Percentiles rank a stretch among this genome's conserved stretches.
Evolutionary conservation across 2,329 filamentous ascomycete genomes (phyloP).

Genomic region (Calonectria montana): DNA sequence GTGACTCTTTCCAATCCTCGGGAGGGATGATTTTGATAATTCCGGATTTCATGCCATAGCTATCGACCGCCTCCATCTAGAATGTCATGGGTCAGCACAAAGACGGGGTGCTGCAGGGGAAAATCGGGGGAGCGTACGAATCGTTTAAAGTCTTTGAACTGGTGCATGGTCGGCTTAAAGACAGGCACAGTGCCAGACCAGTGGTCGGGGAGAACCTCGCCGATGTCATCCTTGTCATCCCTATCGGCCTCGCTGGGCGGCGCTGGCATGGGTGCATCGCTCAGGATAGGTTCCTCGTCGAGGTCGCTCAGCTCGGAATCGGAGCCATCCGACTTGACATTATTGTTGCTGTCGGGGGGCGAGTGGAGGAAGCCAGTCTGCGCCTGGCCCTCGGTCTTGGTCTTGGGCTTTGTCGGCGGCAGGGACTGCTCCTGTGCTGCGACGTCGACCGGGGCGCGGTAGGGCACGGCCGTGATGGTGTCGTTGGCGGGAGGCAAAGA

Average conservation of each 20-base stretch:
- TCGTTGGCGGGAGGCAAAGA: conserved; percentile 44
- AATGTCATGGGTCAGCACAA: conserved; percentile 42
- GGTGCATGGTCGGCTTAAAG: conserved; percentile 94
- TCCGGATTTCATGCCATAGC: conserved; percentile 96
- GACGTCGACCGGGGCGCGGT: conserved; percentile 46
- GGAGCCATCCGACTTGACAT: conserved; percentile 68
- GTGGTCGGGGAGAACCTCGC: conserved; percentile 85
- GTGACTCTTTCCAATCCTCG: conserved; percentile 87
- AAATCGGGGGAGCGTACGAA: conserved; percentile 70
- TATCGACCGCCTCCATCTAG: conserved; percentile 84
- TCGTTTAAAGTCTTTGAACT: conserved; percentile 92
- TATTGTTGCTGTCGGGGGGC: conserved; percentile 72
- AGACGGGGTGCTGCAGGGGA: neutral
- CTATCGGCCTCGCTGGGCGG: conserved; percentile 40
- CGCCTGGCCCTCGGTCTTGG: conserved; percentile 31
- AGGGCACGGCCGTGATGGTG: conserved; percentile 38
- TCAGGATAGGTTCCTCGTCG: conserved; percentile 63
- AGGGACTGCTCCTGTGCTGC: conserved; percentile 45
- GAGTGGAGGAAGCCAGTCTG: conserved; percentile 66
- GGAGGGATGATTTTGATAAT: conserved; percentile 97
- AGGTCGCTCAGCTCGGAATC: conserved; percentile 76
- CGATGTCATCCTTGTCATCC: conserved; percentile 73
- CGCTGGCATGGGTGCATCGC: conserved; percentile 45
- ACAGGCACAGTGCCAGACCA: conserved; percentile 93
- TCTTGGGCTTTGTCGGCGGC: conserved; percentile 43